Evolutionary conservation across 2,329 filamentous ascomycete species (phyloP).

Genomic region (Clarireedia homoeocarpa): DNA sequence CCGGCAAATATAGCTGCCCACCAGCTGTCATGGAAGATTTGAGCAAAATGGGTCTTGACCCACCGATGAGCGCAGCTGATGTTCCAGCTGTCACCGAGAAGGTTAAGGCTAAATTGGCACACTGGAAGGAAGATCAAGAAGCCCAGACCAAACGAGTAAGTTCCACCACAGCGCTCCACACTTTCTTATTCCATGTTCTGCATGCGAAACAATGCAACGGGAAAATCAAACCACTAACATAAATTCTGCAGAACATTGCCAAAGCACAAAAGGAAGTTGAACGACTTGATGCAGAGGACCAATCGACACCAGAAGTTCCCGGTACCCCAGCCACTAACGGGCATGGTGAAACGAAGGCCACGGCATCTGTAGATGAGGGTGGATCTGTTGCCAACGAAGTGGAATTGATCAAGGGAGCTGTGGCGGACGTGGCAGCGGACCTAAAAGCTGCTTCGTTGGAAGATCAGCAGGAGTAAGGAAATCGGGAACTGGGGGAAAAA

Average conservation of each 20-base stretch:
- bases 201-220: no score
- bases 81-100: slow-evolving; percentile 76
- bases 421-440: slow-evolving; percentile 49
- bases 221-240: slow-evolving; percentile 16
- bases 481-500: not conserved
- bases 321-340: slow-evolving; percentile 38
- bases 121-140: slow-evolving; percentile 88
- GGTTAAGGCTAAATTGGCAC: slow-evolving; percentile 81
- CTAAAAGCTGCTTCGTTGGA: slow-evolving; percentile 54
- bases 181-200: not conserved
- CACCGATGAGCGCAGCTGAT: slow-evolving; percentile 79
- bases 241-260: slow-evolving; percentile 70
- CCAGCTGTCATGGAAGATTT: slow-evolving; percentile 90
- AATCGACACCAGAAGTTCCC: slow-evolving; percentile 31
- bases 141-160: slow-evolving; percentile 84
- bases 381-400: slow-evolving; percentile 24
- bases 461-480: slow-evolving; percentile 33
- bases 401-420: slow-evolving; percentile 40
- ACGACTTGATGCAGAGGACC: slow-evolving; percentile 65
- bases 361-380: slow-evolving; percentile 25
- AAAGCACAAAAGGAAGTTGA: slow-evolving; percentile 96
- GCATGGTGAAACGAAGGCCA: slow-evolving; percentile 41
- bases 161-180: slow-evolving; percentile 11
- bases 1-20: slow-evolving; percentile 71
- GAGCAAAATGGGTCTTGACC: slow-evolving; percentile 72